Conservation (phyloP, 2,329 filamentous ascomycete species). For the Keithomyces neogunnii region DNA sequence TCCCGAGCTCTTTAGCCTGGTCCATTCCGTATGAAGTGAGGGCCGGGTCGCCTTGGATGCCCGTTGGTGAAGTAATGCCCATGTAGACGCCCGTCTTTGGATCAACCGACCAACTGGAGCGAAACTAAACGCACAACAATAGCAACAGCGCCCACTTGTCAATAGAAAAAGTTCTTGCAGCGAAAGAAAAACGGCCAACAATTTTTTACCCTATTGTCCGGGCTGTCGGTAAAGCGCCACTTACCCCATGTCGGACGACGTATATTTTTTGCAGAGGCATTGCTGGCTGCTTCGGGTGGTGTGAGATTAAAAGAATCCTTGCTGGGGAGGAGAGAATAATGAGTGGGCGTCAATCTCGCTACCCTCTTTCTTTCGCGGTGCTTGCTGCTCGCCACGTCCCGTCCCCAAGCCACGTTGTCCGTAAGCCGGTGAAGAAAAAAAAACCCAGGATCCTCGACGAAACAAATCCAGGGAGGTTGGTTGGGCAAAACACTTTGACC, state of each 20-base stretch:
- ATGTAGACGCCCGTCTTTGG: constrained; percentile 70
- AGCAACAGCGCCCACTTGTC: constrained; percentile 6
- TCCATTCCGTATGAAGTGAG: constrained; percentile 79
- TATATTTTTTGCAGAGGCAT: constrained; percentile 68
- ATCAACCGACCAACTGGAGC: constrained; percentile 83
- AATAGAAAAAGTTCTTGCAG: constrained; percentile 9
- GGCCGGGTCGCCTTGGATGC: constrained; percentile 78
- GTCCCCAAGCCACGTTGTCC: not conserved
- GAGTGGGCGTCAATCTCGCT: not conserved
- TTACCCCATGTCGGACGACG: constrained; percentile 66
- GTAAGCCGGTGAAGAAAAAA: not conserved
- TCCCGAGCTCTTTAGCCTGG: constrained; percentile 71
- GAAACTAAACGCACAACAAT: constrained; percentile 53
- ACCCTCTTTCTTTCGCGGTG: not conserved
- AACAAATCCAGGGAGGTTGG: not conserved
- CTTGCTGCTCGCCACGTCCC: not conserved
- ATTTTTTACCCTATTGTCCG: constrained; percentile 6
- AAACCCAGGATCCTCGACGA: not conserved
- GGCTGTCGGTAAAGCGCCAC: constrained; percentile 21
- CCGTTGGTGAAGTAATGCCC: constrained; percentile 70
- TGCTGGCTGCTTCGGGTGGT: constrained; percentile 1
- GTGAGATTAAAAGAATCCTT: not conserved
- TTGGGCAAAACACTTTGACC: not conserved
- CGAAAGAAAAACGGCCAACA: constrained; percentile 1
- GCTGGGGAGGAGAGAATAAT: not conserved